Percentiles rank a stretch among this genome's conserved stretches.
These are phyloP conservation scores for Colletotrichum zoysiae DNA, from an alignment of 2,329 filamentous ascomycete genomes.

Conservation along the genomic window DNA sequence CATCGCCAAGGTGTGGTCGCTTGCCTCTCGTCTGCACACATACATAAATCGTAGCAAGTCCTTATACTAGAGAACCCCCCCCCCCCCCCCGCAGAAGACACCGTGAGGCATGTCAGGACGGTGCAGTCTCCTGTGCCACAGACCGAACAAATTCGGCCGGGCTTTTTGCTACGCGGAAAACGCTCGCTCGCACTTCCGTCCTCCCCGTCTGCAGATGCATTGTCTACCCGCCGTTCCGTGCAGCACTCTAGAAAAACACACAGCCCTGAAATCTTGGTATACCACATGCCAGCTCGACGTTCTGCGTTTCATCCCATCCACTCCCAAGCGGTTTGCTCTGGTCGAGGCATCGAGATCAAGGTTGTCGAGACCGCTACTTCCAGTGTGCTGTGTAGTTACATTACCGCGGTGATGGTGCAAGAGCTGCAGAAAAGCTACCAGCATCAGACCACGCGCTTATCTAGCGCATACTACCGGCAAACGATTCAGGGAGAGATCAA, in stretches of 20 bases:
- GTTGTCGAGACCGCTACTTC: neutral
- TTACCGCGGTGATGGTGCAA: neutral
- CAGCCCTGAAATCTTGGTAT: neutral
- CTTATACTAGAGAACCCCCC: neutral
- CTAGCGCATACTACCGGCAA: neutral
- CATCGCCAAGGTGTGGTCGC: neutral
- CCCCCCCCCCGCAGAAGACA: neutral
- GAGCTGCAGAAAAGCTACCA: neutral
- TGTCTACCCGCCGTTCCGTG: conserved; percentile 25
- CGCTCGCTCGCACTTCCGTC: conserved; percentile 1
- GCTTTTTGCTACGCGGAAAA: conserved; percentile 7
- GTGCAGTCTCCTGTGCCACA: neutral
- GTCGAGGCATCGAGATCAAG: neutral
- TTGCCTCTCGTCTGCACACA: conserved; percentile 3
- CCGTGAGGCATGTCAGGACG: neutral
- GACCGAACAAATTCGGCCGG: conserved; percentile 27
- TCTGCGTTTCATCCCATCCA: conserved; percentile 34
- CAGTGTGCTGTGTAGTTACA: too few species aligned
- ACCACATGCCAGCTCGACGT: conserved; percentile 17
- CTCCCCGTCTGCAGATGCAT: neutral
- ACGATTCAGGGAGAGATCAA: conserved; percentile 13
- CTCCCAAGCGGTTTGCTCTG: neutral
- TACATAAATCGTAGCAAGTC: neutral
- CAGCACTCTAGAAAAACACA: conserved; percentile 7
- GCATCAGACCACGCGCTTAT: conserved; percentile 34